A percentile compares a stretch with the other conserved stretches of the same genome.
phyloP scores from a whole-genome alignment of 805 yeast genomes.

The Yamadazyma olivae region DNA sequence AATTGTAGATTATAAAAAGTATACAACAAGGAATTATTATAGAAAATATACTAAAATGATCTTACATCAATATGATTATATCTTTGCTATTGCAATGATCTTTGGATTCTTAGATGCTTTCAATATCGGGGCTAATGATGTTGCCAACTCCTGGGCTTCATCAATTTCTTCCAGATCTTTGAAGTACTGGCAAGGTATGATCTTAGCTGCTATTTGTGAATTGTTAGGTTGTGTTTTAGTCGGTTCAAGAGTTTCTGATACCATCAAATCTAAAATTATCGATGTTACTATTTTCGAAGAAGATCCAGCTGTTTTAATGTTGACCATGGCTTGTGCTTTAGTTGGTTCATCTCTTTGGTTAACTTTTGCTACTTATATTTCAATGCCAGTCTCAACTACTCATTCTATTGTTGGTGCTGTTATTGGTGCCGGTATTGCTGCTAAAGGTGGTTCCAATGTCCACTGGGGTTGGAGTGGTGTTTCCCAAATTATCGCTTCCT shows the following conservation, averaged over 20 bases:
- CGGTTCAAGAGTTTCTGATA: constrained; percentile 71
- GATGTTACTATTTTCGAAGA: constrained; percentile 45
- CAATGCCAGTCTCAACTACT: constrained; percentile 81
- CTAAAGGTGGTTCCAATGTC: constrained; percentile 58
- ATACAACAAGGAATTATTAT: no score
- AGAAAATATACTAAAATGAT: no score
- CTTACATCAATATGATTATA: constrained; percentile 60
- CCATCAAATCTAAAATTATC: constrained; percentile 64
- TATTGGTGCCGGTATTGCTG: constrained; percentile 73
- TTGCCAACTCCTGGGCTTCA: constrained; percentile 77
- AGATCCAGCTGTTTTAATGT: constrained; percentile 70
- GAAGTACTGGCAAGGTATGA: constrained; percentile 73
- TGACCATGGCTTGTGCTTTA: constrained; percentile 72
- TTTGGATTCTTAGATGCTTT: constrained; percentile 78
- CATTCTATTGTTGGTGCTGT: constrained; percentile 77
- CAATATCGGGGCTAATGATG: constrained; percentile 81
- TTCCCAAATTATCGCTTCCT: constrained; percentile 69
- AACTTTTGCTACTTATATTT: constrained; percentile 59
- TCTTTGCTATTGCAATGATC: constrained; percentile 65
- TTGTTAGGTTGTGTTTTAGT: constrained; percentile 73
- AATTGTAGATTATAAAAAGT: no score
- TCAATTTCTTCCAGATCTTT: constrained; percentile 69
- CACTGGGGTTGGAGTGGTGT: constrained; percentile 79
- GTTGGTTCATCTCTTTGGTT: constrained; percentile 74
- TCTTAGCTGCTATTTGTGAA: constrained; percentile 67